Evolutionary conservation across 1,284 basidiomycete genomes (phyloP), one percentile per base, ranked within the genome.

Genomic region (Microstroma glucosiphilum): DNA sequence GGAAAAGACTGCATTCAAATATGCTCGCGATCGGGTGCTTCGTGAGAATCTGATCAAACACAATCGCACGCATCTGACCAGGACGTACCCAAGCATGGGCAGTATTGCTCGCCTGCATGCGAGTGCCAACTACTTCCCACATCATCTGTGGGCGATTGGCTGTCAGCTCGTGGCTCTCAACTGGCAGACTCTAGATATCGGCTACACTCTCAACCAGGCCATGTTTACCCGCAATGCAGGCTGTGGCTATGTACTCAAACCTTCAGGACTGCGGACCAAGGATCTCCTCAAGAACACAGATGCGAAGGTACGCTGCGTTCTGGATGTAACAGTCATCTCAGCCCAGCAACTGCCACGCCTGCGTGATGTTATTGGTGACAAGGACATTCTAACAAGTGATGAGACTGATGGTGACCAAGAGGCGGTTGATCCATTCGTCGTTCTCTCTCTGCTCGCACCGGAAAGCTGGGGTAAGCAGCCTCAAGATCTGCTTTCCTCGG

Each of bases 161-260:
- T 87, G 88, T 17, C 94, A 98, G 80, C 80, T 98, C n/a, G 92
- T 96, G 0, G 92, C 96, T 6, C 84, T 98, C 65, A 99, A 99
- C 79, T 97, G 92, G 90, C 96, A 99, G 80, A 98, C 92, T 0
- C 88, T 88, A 60, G 76, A 73, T 54, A 40, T 76, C 2, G 74
- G 75, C 8, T 89, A 89, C 73, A 88, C 89, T 82, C 88, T 96
- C 77, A 97, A 96, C 74, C 87, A 90, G 71, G 90, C 92, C 9
- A 90, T 98, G 89, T 99, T 99, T 79, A 86, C 88, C 69, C 84
- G 89, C 7, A 92, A 93, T 69, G 89, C 88, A 3, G 84, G 86
- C 17, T 85, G 86, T 12, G 94, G 96, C 0, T 97, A 92, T 76
- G 88, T 97, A 6, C 84, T 96, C 53, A 97, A 97, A 79, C 96